Evolutionary conservation across 371 early-diverging fungal genomes (phyloP), one percentile per base, ranked within the genome.

Genomic region (Batkoa obscura): DNA sequence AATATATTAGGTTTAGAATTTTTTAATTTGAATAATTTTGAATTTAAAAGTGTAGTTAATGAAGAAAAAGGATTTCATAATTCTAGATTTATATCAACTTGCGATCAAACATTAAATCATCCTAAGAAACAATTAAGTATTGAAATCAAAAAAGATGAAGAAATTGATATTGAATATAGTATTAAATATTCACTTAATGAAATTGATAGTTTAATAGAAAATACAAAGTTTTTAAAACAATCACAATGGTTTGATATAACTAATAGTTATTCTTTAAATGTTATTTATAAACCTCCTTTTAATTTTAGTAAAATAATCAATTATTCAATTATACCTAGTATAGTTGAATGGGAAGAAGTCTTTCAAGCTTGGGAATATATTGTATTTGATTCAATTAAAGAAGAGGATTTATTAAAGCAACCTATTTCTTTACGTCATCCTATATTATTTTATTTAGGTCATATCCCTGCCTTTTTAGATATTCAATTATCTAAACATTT

Each of bases 361-460:
- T 90, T 88, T 88, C 73, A 73, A 50, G 67, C 78, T 0, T 88
- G 87, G 88, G 90, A 93, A 55, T 49, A 71, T 9, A 73, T 89
- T 12, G 74, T 80, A 1, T 65, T 65, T 31, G 67, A 65, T 30
- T 76, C 88, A 67, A 66, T 86, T 35, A 67, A 77, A 6, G 63
- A 63, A 0, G 65, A 69, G 13, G 76, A 73, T 65, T 66, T 81
- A 0, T 66, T 74, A 49, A 76, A 76, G 39, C 71, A 74, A n/a
- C 88, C 94, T 3, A 93, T 90, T 57, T 68, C 70, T 4, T 68
- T 90, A 36, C 83, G 94, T 12, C 90, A 88, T 53, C 91, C 90
- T 1, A 86, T 85, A 64, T 75, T 90, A 0, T 93, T 93, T 59
- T 93, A 93, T 60, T 67, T 89, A 13, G 94, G 91, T 10, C 94